A percentile compares a stretch with the other conserved stretches of the same genome.
phyloP scores from a whole-genome alignment of 768 basidiomycete species.

The Tricholoma sp. region DNA sequence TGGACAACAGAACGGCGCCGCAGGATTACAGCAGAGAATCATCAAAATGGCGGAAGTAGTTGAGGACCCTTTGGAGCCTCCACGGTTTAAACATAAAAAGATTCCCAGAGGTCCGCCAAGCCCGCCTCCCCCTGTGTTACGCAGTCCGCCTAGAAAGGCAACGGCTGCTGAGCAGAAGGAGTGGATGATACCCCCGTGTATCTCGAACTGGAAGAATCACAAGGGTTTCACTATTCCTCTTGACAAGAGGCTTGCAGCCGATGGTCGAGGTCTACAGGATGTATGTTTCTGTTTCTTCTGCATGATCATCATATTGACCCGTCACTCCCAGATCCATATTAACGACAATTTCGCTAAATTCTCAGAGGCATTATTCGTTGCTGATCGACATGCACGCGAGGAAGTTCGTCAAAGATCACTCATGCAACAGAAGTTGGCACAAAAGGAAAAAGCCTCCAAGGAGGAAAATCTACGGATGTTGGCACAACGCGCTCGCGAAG shows the following conservation, averaged over 20 bases:
- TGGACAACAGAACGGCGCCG: slow-evolving; percentile 72
- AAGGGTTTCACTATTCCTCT: slow-evolving; percentile 99
- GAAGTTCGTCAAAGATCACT: slow-evolving; percentile 94
- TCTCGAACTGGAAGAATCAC: slow-evolving; percentile 99
- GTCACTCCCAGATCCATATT: slow-evolving; percentile 75
- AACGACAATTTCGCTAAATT: slow-evolving; percentile 99
- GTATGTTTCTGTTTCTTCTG: slow-evolving; percentile 41
- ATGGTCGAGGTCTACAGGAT: slow-evolving; percentile 97
- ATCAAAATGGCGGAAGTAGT: slow-evolving; percentile 99
- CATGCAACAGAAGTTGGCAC: slow-evolving; percentile 98
- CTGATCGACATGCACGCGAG: slow-evolving; percentile 95
- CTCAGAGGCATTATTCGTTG: slow-evolving; percentile 92
- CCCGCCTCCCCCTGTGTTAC: slow-evolving; percentile 92
- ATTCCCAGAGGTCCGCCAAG: slow-evolving; percentile 95
- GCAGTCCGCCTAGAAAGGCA: slow-evolving; percentile 93
- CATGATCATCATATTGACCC: neutral
- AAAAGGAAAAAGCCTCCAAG: slow-evolving; percentile 96
- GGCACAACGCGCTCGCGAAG: slow-evolving; percentile 94
- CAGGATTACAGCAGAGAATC: slow-evolving; percentile 84
- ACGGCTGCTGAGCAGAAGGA: slow-evolving; percentile 98
- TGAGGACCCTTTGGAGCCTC: slow-evolving; percentile 96
- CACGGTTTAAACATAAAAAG: slow-evolving; percentile 98
- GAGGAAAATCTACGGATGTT: slow-evolving; percentile 93
- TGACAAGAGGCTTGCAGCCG: slow-evolving; percentile 96
- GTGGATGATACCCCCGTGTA: slow-evolving; percentile 99